phyloP scores from a whole-genome alignment of 176 grass and related monocot species.

The Musa troglodytarum region DNA sequence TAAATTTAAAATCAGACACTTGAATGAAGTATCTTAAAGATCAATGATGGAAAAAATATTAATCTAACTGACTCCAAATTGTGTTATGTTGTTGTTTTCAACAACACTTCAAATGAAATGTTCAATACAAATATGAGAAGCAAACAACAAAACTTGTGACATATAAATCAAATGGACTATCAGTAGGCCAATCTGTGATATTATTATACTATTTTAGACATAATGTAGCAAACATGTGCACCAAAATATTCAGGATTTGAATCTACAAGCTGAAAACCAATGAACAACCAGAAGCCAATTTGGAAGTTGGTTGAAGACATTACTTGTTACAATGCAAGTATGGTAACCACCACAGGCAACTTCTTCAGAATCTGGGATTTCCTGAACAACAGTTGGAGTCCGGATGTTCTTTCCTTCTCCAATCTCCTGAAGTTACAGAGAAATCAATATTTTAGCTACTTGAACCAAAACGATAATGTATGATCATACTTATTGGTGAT shows the following conservation, averaged over 20 bases:
- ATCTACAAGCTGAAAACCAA: not conserved
- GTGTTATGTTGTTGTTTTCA: too few relatives aligned
- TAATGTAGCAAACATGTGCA: not conserved
- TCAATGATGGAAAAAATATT: too few relatives aligned
- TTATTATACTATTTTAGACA: too few relatives aligned
- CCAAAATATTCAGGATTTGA: not conserved
- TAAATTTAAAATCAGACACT: too few relatives aligned
- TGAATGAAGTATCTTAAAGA: too few relatives aligned
- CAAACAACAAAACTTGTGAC: too few relatives aligned
- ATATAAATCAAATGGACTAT: too few relatives aligned
- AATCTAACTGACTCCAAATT: too few relatives aligned
- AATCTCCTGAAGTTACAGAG: conserved; percentile 19
- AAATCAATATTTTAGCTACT: not conserved
- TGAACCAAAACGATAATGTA: conserved; percentile 15
- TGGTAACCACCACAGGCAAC: conserved; percentile 97
- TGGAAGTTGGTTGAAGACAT: not conserved
- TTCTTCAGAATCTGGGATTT: conserved; percentile 59
- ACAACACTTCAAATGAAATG: too few relatives aligned
- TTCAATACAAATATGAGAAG: too few relatives aligned
- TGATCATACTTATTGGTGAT: conserved; percentile 23
- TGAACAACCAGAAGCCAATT: not conserved
- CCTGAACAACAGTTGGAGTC: conserved; percentile 52
- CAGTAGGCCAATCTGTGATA: too few relatives aligned
- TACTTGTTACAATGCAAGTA: conserved; percentile 82
- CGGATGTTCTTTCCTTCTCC: conserved; percentile 54